Percentiles rank a stretch among this genome's conserved stretches.
These are phyloP conservation scores for Calonectria pauciramosa DNA, from an alignment of 2,329 filamentous ascomycete genomes.

Conservation along the genomic window DNA sequence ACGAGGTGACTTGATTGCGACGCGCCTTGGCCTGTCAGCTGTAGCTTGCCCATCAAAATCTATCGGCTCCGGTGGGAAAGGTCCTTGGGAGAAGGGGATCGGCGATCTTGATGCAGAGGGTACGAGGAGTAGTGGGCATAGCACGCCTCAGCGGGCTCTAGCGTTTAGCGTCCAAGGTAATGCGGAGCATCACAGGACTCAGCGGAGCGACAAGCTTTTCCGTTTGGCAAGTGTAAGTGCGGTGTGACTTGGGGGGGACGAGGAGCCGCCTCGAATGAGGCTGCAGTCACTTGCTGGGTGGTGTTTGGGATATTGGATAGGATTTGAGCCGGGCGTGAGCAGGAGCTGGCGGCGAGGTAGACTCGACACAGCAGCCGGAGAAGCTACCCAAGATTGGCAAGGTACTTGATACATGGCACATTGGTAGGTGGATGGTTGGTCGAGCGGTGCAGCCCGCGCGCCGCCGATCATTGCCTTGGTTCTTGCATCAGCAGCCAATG, in stretches of 20 bases:
- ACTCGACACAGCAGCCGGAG: not conserved
- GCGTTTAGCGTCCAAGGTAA: constrained; percentile 13
- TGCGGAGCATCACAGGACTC: constrained; percentile 8
- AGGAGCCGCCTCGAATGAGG: not conserved
- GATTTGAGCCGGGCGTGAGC: not conserved
- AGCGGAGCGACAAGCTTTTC: constrained; percentile 5
- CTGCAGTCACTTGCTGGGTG: not conserved
- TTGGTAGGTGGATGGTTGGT: constrained; percentile 15
- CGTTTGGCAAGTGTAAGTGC: not conserved
- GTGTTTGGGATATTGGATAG: not conserved
- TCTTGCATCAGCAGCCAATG: constrained; percentile 21
- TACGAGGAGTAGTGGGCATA: constrained; percentile 28
- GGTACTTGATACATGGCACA: not conserved
- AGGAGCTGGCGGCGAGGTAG: not conserved
- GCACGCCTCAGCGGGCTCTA: constrained; percentile 21
- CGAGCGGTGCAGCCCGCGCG: constrained; percentile 18
- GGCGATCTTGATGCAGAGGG: constrained; percentile 38
- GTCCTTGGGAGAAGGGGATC: constrained; percentile 30
- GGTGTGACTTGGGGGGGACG: not conserved
- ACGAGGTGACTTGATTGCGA: constrained; percentile 24
- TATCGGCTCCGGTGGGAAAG: not conserved
- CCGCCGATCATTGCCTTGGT: constrained; percentile 29
- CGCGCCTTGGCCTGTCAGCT: constrained; percentile 12
- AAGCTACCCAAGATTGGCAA: not conserved
- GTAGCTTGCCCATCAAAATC: constrained; percentile 31